A percentile compares a stretch with the other conserved stretches of the same genome.
These are phyloP conservation scores for Boletus tomentosulus DNA, from an alignment of 768 basidiomycete genomes.

Conservation along the genomic window DNA sequence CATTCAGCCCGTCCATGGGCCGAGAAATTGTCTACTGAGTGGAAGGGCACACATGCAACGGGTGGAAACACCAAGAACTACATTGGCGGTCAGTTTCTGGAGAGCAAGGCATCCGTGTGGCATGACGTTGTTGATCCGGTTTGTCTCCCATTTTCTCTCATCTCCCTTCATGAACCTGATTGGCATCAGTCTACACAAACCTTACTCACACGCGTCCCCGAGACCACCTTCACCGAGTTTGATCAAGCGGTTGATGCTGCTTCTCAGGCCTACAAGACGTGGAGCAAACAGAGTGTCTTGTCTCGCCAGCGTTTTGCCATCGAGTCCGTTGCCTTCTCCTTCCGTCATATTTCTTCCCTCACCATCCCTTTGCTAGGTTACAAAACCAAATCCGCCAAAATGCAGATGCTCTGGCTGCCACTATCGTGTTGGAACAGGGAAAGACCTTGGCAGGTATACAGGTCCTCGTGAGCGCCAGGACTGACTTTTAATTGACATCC, in stretches of 20 bases:
- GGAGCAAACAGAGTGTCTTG: slow-evolving; percentile 83
- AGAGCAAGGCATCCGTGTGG: slow-evolving; percentile 76
- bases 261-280: slow-evolving; percentile 79
- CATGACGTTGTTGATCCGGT: slow-evolving; percentile 90
- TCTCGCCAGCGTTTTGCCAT: slow-evolving; percentile 84
- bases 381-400: slow-evolving; percentile 85
- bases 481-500: background rate
- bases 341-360: background rate
- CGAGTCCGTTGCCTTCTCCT: slow-evolving; percentile 55
- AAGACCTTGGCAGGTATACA: slow-evolving; percentile 79
- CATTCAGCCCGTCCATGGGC: slow-evolving; percentile 57
- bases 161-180: background rate
- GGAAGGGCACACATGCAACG: slow-evolving; percentile 83
- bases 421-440: slow-evolving; percentile 93
- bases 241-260: slow-evolving; percentile 80
- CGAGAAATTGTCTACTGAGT: slow-evolving; percentile 65
- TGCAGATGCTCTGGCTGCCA: slow-evolving; percentile 78
- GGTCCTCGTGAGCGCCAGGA: background rate
- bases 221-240: slow-evolving; percentile 81
- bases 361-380: slow-evolving; percentile 47
- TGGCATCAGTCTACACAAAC: slow-evolving; percentile 78
- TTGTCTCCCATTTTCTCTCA: slow-evolving; percentile 25
- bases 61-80: slow-evolving; percentile 92
- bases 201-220: slow-evolving; percentile 82
- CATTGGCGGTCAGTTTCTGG: slow-evolving; percentile 85